Percentiles rank a stretch among this genome's conserved stretches.
Evolutionary conservation across 2,329 filamentous ascomycete species (phyloP).

Genomic region (Hypoxylon sp.): DNA sequence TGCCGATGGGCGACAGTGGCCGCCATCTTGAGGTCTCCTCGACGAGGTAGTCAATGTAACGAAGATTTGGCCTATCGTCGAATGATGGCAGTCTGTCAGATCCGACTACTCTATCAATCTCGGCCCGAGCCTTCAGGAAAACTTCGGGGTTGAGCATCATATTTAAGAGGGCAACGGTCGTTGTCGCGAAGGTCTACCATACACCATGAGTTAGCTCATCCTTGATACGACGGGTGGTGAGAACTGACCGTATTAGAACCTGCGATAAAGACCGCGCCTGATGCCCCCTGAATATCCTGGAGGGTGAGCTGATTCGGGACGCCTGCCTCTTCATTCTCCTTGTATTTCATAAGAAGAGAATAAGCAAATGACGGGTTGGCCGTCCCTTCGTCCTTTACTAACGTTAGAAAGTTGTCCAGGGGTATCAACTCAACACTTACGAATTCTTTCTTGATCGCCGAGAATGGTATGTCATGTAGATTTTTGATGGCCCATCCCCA

Average conservation of each 20-base stretch:
- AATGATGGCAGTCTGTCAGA: constrained; percentile 54
- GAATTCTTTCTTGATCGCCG: constrained; percentile 31
- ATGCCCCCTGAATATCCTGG: constrained; percentile 58
- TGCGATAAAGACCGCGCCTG: constrained; percentile 57
- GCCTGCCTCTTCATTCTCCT: constrained; percentile 22
- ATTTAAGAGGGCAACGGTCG: constrained; percentile 47
- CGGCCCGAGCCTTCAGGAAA: constrained; percentile 55
- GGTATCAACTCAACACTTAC: constrained; percentile 3
- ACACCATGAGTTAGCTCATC: constrained; percentile 14
- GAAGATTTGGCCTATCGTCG: constrained; percentile 53
- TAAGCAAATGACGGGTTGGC: constrained; percentile 33
- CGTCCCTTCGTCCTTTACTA: constrained; percentile 34
- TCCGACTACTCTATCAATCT: constrained; percentile 58
- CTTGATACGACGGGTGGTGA: constrained; percentile 40
- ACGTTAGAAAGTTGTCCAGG: constrained; percentile 43
- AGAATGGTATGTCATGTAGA: constrained; percentile 33
- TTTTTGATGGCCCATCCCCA: constrained; percentile 37
- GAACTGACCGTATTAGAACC: constrained; percentile 56
- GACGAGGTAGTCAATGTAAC: constrained; percentile 56
- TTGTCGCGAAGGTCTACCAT: constrained; percentile 29
- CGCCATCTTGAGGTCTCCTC: constrained; percentile 56
- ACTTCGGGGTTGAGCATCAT: constrained; percentile 53
- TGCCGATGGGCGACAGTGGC: constrained; percentile 54
- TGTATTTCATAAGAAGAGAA: constrained; percentile 28
- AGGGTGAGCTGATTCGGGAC: constrained; percentile 45